Conservation (phyloP, 805 yeast genomes). For the Cyberlindnera samutprakarnensis region DNA sequence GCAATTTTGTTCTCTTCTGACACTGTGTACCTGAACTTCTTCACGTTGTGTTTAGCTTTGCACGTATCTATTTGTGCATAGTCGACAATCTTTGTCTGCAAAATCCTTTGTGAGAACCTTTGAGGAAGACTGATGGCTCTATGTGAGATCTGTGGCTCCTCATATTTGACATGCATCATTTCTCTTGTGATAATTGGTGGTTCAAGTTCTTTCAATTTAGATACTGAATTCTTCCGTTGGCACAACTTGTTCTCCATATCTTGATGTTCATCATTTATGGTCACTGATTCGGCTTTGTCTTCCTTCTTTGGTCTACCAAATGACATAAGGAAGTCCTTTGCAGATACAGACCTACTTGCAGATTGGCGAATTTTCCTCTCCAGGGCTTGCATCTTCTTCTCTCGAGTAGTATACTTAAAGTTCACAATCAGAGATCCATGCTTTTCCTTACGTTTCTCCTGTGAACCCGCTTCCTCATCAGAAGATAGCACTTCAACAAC, state of each 20-base stretch:
- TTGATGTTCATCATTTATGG: background rate
- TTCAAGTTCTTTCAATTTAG: constrained; percentile 14
- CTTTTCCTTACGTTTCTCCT: constrained; percentile 3
- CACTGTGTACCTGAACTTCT: no score
- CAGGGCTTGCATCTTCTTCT: constrained; percentile 12
- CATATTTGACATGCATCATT: constrained; percentile 11
- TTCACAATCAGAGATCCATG: constrained; percentile 6
- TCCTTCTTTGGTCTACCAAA: constrained; percentile 3
- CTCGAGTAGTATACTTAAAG: constrained; percentile 15
- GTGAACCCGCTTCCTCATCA: constrained; percentile 7
- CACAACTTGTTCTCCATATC: background rate
- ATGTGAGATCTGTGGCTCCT: constrained; percentile 2
- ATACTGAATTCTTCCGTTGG: constrained; percentile 10
- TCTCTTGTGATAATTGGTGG: constrained; percentile 9
- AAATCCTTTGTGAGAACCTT: no score
- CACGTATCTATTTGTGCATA: no score
- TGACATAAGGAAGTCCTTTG: constrained; percentile 13
- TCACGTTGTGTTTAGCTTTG: no score
- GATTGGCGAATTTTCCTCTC: constrained; percentile 17
- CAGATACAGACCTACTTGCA: constrained; percentile 9
- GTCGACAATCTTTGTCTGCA: no score
- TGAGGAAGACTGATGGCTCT: constrained; percentile 2
- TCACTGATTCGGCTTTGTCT: background rate
- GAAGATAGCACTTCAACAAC: constrained; percentile 11
- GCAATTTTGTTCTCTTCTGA: constrained; percentile 1